phyloP scores from a whole-genome alignment of 2,329 filamentous ascomycete species.

The Bipolaris sorokiniana region DNA sequence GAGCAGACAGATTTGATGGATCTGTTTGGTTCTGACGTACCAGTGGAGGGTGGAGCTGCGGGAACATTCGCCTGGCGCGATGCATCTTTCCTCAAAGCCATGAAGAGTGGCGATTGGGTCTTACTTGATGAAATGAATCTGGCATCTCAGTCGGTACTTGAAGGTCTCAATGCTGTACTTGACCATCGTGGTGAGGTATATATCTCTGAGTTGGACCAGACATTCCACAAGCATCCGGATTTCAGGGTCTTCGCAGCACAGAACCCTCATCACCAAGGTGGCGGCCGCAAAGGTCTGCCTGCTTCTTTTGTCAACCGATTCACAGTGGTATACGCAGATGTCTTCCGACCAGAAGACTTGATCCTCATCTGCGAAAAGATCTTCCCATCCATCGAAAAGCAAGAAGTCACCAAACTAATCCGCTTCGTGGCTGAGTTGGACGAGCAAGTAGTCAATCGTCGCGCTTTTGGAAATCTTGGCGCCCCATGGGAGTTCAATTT shows the following conservation, averaged over 20 bases:
- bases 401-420: conserved; percentile 72
- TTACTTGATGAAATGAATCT: conserved; percentile 98
- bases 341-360: conserved; percentile 82
- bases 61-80: conserved; percentile 96
- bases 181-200: conserved; percentile 97
- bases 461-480: conserved; percentile 62
- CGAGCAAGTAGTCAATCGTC: conserved; percentile 66
- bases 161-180: conserved; percentile 94
- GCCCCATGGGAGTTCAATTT: conserved; percentile 97
- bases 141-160: conserved; percentile 93
- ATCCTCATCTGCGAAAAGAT: conserved; percentile 79
- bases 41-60: conserved; percentile 87
- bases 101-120: conserved; percentile 97
- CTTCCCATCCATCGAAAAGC: conserved; percentile 68
- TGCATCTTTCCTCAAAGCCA: conserved; percentile 91
- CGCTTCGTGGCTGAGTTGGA: conserved; percentile 83
- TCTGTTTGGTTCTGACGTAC: conserved; percentile 94
- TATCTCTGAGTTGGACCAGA: conserved; percentile 91
- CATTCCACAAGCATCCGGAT: conserved; percentile 84
- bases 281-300: conserved; percentile 90
- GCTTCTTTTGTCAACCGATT: conserved; percentile 98
- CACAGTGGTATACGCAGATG: conserved; percentile 94
- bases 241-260: conserved; percentile 97
- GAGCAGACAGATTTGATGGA: conserved; percentile 99
- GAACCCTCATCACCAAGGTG: conserved; percentile 96